A percentile compares a stretch with the other conserved stretches of the same genome.
Conservation (phyloP, 2,329 filamentous ascomycete genomes). For the Sporothrix variecibatus region DNA sequence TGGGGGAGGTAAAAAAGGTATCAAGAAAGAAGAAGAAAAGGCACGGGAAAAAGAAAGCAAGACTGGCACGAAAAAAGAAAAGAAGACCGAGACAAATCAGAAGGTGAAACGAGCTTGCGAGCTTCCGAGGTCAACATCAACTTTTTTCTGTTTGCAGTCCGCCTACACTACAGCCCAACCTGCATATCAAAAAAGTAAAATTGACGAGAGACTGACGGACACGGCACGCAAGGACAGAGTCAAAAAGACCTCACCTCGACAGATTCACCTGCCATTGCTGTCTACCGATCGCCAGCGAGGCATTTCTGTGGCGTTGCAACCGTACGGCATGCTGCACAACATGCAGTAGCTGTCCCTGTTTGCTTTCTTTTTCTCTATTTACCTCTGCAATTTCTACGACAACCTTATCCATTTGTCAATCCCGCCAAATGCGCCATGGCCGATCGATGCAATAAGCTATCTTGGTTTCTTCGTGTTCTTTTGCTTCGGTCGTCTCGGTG, state of each 20-base stretch:
- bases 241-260: not conserved
- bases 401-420: slow-evolving; percentile 2
- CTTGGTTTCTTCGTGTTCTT: not conserved
- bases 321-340: not conserved
- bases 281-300: not conserved
- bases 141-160: not conserved
- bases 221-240: not conserved
- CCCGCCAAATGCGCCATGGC: not conserved
- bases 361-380: not conserved
- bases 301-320: not conserved
- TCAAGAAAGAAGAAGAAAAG: not conserved
- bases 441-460: slow-evolving; percentile 3
- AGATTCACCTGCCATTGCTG: not conserved
- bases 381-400: not conserved
- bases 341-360: not conserved
- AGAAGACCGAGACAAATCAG: not conserved
- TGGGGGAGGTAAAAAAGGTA: not conserved
- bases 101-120: not conserved
- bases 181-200: not conserved
- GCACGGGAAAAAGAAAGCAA: not conserved
- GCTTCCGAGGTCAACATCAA: not conserved
- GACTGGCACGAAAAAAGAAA: not conserved
- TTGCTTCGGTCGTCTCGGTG: not conserved
- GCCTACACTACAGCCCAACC: not conserved
- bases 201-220: not conserved